A percentile compares a stretch with the other conserved stretches of the same genome.
phyloP scores from a whole-genome alignment of 805 yeast species.

The Cyberlindnera euphorbiae region DNA sequence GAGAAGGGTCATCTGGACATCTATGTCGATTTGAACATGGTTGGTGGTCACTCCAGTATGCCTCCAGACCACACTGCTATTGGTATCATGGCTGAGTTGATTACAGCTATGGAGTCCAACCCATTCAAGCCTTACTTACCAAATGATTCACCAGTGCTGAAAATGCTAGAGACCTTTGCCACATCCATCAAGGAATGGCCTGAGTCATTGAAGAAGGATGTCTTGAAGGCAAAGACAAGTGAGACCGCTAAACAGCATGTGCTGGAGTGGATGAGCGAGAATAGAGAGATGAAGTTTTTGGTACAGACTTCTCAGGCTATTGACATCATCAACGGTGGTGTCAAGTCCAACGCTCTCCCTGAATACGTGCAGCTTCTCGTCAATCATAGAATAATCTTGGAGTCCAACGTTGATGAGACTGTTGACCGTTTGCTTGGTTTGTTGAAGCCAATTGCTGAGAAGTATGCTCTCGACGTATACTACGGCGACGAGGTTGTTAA shows the following conservation, averaged over 20 bases:
- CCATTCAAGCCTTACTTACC: constrained; percentile 46
- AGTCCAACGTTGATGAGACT: constrained; percentile 38
- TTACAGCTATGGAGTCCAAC: constrained; percentile 47
- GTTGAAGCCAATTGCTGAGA: constrained; percentile 16
- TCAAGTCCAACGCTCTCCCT: constrained; percentile 74
- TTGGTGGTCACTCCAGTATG: constrained; percentile 72
- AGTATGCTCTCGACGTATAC: constrained; percentile 21
- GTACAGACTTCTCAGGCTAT: constrained; percentile 24
- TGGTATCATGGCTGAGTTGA: constrained; percentile 57
- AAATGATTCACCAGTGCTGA: constrained; percentile 49
- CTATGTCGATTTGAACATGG: constrained; percentile 45
- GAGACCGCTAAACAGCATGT: constrained; percentile 34
- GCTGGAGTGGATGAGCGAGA: constrained; percentile 19
- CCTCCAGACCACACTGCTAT: constrained; percentile 75
- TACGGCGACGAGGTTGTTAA: constrained; percentile 10
- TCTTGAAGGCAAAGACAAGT: constrained; percentile 34
- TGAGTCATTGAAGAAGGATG: constrained; percentile 23
- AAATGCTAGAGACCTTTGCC: constrained; percentile 57
- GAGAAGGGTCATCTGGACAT: constrained; percentile 37
- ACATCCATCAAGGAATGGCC: constrained; percentile 32
- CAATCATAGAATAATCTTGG: constrained; percentile 63
- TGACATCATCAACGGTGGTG: constrained; percentile 55
- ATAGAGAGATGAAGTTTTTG: constrained; percentile 11
- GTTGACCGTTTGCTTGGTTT: constrained; percentile 26
- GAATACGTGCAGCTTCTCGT: constrained; percentile 44